Evolutionary conservation across 2,329 filamentous ascomycete species (phyloP), one percentile per base, ranked within the genome.

Genomic region (Tolypocladium guangdongense): DNA sequence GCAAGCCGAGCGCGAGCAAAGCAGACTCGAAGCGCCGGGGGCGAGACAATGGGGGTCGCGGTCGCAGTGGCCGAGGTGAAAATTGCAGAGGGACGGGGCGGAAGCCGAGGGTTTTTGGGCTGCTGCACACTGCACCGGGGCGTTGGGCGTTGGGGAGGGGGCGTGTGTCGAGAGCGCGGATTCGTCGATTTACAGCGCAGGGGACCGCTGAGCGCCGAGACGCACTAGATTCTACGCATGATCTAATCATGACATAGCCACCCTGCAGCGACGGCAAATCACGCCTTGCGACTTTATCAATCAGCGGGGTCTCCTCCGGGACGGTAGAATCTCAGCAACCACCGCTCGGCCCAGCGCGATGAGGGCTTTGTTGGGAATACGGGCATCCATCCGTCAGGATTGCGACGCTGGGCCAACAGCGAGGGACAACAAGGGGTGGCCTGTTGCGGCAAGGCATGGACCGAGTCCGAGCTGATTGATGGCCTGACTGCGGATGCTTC

Each of bases 31-130:
- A 32, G 43, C 7, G 43, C 7, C 12, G 27, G 18, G 43, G 2
- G 11, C n/a, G 43, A 35, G 27, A 46, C 18, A 46, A 11, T 8
- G 18, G 41, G 14, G 16, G 2, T 10, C 12, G 12, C 30, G 14
- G 41, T 30, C 16, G 41, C 7, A n/a, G 41, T 27, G 24, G 43
- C 2, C 32, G 43, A 46, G 43, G 18, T 10, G 24, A 49, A 35
- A 38, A 51, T 30, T 32, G 39, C 45, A 35, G 18, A 37, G 50
- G 14, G 50, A 30, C 37, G 37, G 50, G 27, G 52, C 20, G n/a
- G 52, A 46, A 35, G 30, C n/a, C 16, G 30, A 35, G 18, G 30
- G 52, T 45, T 56, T 49, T 49, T 54, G 53, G 52, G 54, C 54
- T n/a, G 30, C 27, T 27, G 27, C 27, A 27, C 27, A 27, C 3